These are phyloP conservation scores for Zychaea mexicana DNA, from an alignment of 371 early-diverging fungal genomes.

Conservation along the genomic window DNA sequence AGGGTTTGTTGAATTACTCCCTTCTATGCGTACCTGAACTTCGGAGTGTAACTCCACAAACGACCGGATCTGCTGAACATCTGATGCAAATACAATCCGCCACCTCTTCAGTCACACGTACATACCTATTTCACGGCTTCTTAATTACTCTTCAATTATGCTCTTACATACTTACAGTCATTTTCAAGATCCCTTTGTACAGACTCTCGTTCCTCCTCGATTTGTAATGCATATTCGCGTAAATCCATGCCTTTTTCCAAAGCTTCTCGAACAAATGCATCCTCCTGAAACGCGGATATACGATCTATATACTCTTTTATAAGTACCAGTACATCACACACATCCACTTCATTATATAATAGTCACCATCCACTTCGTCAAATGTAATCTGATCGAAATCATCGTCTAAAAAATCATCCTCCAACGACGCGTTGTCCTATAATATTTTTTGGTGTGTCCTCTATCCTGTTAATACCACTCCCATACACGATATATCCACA, in stretches of 20 bases:
- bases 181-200: slow-evolving; percentile 75
- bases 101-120: background rate
- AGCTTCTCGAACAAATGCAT: slow-evolving; percentile 78
- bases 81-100: slow-evolving; percentile 26
- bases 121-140: background rate
- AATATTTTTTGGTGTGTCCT: background rate
- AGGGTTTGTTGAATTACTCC: no score
- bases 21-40: slow-evolving; percentile 48
- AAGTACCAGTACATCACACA: background rate
- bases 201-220: slow-evolving; percentile 70
- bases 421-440: background rate
- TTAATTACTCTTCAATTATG: background rate
- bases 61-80: slow-evolving; percentile 66
- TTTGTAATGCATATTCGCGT: slow-evolving; percentile 80
- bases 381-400: slow-evolving; percentile 48
- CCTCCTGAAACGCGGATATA: slow-evolving; percentile 73
- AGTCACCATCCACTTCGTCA: slow-evolving; percentile 60
- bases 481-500: no score
- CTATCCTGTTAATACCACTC: no score
- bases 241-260: slow-evolving; percentile 86
- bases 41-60: slow-evolving; percentile 75
- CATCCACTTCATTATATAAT: background rate
- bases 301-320: slow-evolving; percentile 34
- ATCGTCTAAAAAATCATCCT: slow-evolving; percentile 23
- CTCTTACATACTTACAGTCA: slow-evolving; percentile 69